These are phyloP conservation scores for Fonsecaea erecta DNA, from an alignment of 2,329 filamentous ascomycete species.

Conservation along the genomic window DNA sequence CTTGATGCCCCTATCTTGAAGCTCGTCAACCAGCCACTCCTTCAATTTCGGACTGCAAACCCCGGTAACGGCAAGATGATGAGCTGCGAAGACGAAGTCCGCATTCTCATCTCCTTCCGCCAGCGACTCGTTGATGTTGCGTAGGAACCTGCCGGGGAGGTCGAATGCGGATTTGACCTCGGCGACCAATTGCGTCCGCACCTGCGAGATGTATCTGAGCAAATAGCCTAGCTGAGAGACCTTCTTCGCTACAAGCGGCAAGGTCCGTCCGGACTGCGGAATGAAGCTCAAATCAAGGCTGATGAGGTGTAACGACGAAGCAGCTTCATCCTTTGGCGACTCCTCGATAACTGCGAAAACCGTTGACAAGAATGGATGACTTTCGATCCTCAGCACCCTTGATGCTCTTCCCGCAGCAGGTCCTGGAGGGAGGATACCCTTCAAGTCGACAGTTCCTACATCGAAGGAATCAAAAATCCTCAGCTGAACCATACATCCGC, in stretches of 20 bases:
- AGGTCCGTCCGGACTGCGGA: slow-evolving; percentile 69
- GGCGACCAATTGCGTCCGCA: slow-evolving; percentile 74
- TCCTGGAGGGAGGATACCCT: slow-evolving; percentile 44
- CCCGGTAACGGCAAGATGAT: slow-evolving; percentile 82
- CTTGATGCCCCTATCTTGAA: slow-evolving; percentile 84
- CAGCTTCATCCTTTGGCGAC: not conserved
- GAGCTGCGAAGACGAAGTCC: slow-evolving; percentile 74
- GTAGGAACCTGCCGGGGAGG: slow-evolving; percentile 76
- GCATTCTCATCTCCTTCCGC: slow-evolving; percentile 57
- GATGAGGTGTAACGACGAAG: slow-evolving; percentile 60
- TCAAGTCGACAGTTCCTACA: slow-evolving; percentile 68
- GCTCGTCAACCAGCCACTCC: slow-evolving; percentile 86
- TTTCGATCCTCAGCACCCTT: slow-evolving; percentile 65
- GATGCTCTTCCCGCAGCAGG: slow-evolving; percentile 46
- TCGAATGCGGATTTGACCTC: slow-evolving; percentile 86
- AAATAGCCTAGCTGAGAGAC: slow-evolving; percentile 86
- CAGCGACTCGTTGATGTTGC: slow-evolving; percentile 76
- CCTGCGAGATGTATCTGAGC: slow-evolving; percentile 80
- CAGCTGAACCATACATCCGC: slow-evolving; percentile 62
- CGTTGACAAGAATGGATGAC: slow-evolving; percentile 74
- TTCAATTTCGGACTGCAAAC: slow-evolving; percentile 74
- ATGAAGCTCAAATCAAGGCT: slow-evolving; percentile 85
- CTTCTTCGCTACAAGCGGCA: slow-evolving; percentile 83
- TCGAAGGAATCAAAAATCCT: slow-evolving; percentile 86
- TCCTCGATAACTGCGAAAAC: slow-evolving; percentile 68